These are phyloP conservation scores for Candida vartiovaarae DNA, from an alignment of 805 yeast species.

Conservation along the genomic window DNA sequence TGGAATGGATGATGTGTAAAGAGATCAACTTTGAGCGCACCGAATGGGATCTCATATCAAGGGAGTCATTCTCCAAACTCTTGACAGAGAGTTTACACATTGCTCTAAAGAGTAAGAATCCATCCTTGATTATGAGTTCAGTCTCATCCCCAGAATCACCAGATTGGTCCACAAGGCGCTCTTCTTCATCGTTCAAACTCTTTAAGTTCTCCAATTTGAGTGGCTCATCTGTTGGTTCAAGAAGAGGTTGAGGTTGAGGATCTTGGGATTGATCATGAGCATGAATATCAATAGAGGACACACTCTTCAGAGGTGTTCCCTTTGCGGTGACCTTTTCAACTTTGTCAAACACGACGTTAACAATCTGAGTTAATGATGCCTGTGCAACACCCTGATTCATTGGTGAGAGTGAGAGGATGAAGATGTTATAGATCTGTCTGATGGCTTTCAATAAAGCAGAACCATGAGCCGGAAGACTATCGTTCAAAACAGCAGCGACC, in stretches of 20 bases:
- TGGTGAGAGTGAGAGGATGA: constrained; percentile 73
- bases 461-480: constrained; percentile 81
- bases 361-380: constrained; percentile 88
- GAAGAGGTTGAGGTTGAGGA: constrained; percentile 1
- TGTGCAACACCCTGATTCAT: constrained; percentile 92
- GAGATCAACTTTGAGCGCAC: constrained; percentile 88
- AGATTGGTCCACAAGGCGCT: constrained; percentile 43
- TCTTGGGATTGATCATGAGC: constrained; percentile 4
- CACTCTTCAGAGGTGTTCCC: constrained; percentile 11
- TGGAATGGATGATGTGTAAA: constrained; percentile 79
- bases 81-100: constrained; percentile 91
- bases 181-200: constrained; percentile 48
- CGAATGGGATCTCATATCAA: constrained; percentile 86
- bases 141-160: constrained; percentile 44
- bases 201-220: constrained; percentile 58
- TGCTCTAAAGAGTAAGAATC: constrained; percentile 86
- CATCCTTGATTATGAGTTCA: constrained; percentile 78
- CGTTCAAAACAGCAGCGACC: constrained; percentile 80
- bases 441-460: constrained; percentile 82
- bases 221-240: constrained; percentile 26
- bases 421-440: constrained; percentile 88
- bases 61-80: constrained; percentile 63
- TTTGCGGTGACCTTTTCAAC: constrained; percentile 33
- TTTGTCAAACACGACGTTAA: constrained; percentile 77
- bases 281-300: constrained; percentile 21